Evolutionary conservation across 768 basidiomycete genomes (phyloP).

Genomic region (Pulveroboletus frians): DNA sequence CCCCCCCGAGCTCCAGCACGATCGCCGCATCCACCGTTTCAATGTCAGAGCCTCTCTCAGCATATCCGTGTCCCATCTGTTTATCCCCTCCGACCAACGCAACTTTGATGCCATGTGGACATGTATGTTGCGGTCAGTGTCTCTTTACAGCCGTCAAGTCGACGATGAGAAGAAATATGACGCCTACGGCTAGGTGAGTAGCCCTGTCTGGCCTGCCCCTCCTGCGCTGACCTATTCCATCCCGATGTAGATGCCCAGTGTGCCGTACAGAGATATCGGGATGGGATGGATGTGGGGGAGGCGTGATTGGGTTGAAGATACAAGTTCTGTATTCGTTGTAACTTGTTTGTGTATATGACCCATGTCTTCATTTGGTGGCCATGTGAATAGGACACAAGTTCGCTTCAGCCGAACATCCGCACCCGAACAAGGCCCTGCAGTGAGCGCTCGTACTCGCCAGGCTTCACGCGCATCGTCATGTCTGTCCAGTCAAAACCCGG

Average conservation of each 20-base stretch:
- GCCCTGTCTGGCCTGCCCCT: background rate
- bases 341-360: conserved; percentile 22
- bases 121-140: conserved; percentile 72
- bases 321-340: conserved; percentile 28
- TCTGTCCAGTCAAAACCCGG: conserved; percentile 41
- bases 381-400: conserved; percentile 7
- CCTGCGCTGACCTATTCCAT: background rate
- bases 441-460: background rate
- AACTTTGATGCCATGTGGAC: conserved; percentile 75
- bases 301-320: conserved; percentile 57
- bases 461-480: conserved; percentile 22
- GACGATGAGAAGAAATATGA: conserved; percentile 46
- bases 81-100: conserved; percentile 72
- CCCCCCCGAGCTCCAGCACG: background rate
- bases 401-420: background rate
- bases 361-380: conserved; percentile 5
- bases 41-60: conserved; percentile 37
- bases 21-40: background rate
- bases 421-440: background rate
- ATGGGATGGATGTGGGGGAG: conserved; percentile 69
- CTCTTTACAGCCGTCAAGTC: conserved; percentile 69
- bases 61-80: conserved; percentile 78
- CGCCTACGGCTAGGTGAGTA: conserved; percentile 38
- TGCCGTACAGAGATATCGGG: conserved; percentile 61
- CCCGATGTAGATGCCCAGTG: conserved; percentile 52